Evolutionary conservation across 2,329 filamentous ascomycete species (phyloP).

Genomic region (Ilyonectria mors-panacis): DNA sequence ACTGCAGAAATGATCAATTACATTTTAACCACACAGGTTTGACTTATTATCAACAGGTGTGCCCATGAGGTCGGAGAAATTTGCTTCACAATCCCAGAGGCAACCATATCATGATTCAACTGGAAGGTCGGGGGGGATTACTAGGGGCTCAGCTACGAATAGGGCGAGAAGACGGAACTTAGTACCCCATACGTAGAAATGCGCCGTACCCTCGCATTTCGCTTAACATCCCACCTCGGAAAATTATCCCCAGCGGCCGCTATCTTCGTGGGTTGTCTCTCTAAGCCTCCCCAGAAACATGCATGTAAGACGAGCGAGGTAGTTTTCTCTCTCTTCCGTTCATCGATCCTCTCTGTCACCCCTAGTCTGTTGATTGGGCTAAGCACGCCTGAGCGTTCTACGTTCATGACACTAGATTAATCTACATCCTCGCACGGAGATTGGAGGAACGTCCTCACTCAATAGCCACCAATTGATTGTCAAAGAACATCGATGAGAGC

Average conservation of each 20-base stretch:
- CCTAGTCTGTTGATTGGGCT: neutral
- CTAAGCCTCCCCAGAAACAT: neutral
- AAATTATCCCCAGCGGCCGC: neutral
- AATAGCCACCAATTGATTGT: slow-evolving; percentile 8
- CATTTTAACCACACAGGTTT: neutral
- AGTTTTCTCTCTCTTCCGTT: neutral
- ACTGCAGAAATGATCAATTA: neutral
- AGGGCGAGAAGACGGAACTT: slow-evolving; percentile 1
- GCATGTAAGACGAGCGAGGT: slow-evolving; percentile 1
- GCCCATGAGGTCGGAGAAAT: slow-evolving; percentile 8
- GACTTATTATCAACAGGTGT: neutral
- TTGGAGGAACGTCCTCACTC: slow-evolving; percentile 3
- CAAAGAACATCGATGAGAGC: neutral
- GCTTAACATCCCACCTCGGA: neutral
- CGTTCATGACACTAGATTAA: neutral
- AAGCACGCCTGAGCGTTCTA: no score
- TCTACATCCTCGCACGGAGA: neutral
- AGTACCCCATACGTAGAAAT: neutral
- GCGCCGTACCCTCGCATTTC: neutral
- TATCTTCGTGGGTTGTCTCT: neutral
- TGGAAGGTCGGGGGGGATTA: neutral
- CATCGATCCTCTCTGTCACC: neutral
- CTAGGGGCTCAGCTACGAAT: neutral
- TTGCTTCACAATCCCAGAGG: neutral
- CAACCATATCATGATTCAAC: neutral